Base-by-base conservation (phyloP, 805 yeast genomes). In the Candida maltosa region DNA sequence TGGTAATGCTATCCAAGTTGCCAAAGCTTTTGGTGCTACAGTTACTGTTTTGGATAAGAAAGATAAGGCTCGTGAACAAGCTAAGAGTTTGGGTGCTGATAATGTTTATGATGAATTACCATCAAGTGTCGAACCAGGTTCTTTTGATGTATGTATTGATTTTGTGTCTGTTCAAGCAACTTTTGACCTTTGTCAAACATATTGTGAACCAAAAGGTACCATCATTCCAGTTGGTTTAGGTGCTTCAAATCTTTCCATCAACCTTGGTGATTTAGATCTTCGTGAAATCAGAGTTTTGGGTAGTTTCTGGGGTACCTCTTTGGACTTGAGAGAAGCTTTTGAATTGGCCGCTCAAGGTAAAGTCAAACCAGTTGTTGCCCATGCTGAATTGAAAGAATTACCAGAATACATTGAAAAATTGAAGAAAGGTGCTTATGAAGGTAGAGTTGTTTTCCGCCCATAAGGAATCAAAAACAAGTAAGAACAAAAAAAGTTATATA, bases 191-290 rank as follows among this genome's bases (percentile, higher is more conserved):
- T 56, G 60, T 29, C 62, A 47, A 41, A 46, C 45, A 14, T 70
- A 54, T 40, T 61, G 63, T 24, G 54, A 50, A 18, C 33, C 47
- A n/a, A 48, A 51, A 7, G 77, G 77, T 5, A 56, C 52, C 24
- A 59, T 72, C 25, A 53, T 66, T 12, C 60, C 69, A 38, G 62
- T 70, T 10, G 78, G 78, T 1, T 51, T 72, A 41, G 75, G 70
- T 1, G 50, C 49, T 18, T 45, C 49, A 33, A 52, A 54, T 21
- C 38, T 69, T 15, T 26, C 26, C 4, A 39, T 67, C 26, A 48
- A 50, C 23, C 58, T 63, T 34, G 60, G 47, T 38, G 60, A 58
- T 5, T 46, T 69, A 37, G 71, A 70, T 8, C 39, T 65, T 26
- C 54, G 70, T 39, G 76, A 72, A 46, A 56, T 65, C 16, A 54